Evolutionary conservation across 352 stramenopile genomes (phyloP).

Genomic region (Phytophthora boehmeriae): DNA sequence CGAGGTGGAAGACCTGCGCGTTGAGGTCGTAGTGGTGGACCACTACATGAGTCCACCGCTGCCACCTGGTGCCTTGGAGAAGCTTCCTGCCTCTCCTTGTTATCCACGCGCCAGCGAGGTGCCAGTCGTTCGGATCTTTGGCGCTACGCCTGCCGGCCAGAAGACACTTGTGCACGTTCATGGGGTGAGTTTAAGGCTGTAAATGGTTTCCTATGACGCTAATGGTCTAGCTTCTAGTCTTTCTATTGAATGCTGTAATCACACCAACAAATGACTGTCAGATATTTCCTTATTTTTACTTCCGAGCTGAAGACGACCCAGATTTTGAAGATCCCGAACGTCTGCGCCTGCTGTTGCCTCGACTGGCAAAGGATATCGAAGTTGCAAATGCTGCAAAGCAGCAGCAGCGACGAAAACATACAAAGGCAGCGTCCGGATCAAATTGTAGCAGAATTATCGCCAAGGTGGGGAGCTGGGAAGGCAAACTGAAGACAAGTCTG

Average conservation of each 20-base stretch:
- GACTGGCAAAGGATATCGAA: constrained; percentile 78
- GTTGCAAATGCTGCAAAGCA: constrained; percentile 51
- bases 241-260: not conserved
- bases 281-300: constrained; percentile 91
- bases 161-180: constrained; percentile 92
- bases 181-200: constrained; percentile 48
- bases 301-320: constrained; percentile 62
- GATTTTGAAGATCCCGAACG: constrained; percentile 74
- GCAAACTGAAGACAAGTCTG: not conserved
- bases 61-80: constrained; percentile 44
- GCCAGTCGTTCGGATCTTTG: constrained; percentile 90
- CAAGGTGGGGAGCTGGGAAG: constrained; percentile 49
- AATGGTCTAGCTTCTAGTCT: not conserved
- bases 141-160: constrained; percentile 88
- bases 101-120: constrained; percentile 73
- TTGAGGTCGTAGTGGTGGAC: constrained; percentile 84
- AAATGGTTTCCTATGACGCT: not conserved
- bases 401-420: constrained; percentile 35
- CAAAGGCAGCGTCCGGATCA: not conserved
- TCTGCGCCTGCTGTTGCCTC: constrained; percentile 63
- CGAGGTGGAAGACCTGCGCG: constrained; percentile 52
- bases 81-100: constrained; percentile 62
- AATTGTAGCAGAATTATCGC: constrained; percentile 51
- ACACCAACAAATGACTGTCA: constrained; percentile 19
- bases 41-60: constrained; percentile 81